These are phyloP conservation scores for Fusarium heterosporum DNA, from an alignment of 2,329 filamentous ascomycete species.

Conservation along the genomic window DNA sequence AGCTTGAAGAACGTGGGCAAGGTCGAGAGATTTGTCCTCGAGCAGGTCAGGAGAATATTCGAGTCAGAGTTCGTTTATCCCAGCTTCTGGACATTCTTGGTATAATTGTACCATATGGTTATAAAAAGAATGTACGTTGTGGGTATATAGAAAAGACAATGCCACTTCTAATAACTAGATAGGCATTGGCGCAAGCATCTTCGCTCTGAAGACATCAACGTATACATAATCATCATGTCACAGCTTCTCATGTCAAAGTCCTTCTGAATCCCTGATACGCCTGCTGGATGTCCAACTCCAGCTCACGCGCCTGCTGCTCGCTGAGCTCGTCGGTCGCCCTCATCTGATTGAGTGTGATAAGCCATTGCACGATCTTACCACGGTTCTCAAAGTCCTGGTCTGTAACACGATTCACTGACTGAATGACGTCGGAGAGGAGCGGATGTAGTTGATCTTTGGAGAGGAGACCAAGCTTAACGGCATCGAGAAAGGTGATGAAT, in stretches of 20 bases:
- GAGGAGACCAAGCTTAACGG: slow-evolving; percentile 88
- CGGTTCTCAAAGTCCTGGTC: slow-evolving; percentile 94
- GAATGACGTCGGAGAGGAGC: slow-evolving; percentile 92
- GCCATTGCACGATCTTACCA: slow-evolving; percentile 98
- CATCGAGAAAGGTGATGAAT: slow-evolving; percentile 98
- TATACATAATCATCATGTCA: slow-evolving; percentile 6
- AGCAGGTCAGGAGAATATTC: slow-evolving; percentile 96
- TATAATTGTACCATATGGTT: slow-evolving; percentile 60
- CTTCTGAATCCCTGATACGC: slow-evolving; percentile 95
- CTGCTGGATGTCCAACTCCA: slow-evolving; percentile 93
- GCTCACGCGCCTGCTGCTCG: slow-evolving; percentile 86
- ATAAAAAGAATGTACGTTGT: slow-evolving; percentile 12
- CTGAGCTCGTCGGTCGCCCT: slow-evolving; percentile 90
- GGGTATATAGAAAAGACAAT: slow-evolving; percentile 41
- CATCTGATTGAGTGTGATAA: slow-evolving; percentile 98
- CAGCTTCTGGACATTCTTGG: slow-evolving; percentile 97
- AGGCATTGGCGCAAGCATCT: slow-evolving; percentile 18
- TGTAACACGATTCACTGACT: slow-evolving; percentile 96
- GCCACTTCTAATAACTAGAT: slow-evolving; percentile 14
- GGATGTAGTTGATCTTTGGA: slow-evolving; percentile 98
- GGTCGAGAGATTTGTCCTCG: slow-evolving; percentile 96
- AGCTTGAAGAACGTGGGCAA: slow-evolving; percentile 98
- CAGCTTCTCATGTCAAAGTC: slow-evolving; percentile 67
- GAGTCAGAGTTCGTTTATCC: slow-evolving; percentile 99
- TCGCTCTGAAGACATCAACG: slow-evolving; percentile 20